phyloP scores from a whole-genome alignment of 2,329 filamentous ascomycete species.

The Hirsutella minnesotensis region DNA sequence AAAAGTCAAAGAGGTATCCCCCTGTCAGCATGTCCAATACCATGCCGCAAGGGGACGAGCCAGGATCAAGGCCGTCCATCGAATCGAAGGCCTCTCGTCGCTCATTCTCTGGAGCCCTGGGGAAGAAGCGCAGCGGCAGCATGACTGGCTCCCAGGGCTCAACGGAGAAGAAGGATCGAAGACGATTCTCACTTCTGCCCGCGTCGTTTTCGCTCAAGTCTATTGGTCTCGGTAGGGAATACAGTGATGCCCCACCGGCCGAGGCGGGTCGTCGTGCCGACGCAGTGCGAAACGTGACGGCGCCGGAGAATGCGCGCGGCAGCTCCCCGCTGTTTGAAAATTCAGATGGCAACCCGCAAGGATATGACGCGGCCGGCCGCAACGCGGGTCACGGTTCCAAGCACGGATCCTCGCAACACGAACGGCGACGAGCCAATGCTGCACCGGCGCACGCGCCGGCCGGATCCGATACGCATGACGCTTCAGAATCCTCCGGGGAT shows the following conservation, averaged over 20 bases:
- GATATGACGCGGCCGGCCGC: constrained; percentile 19
- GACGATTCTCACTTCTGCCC: constrained; percentile 62
- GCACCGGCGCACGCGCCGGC: constrained; percentile 34
- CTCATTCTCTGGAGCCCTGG: constrained; percentile 57
- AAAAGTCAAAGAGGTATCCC: constrained; percentile 65
- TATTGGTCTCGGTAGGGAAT: constrained; percentile 47
- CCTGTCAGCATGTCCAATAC: constrained; percentile 81
- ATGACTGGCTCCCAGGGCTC: constrained; percentile 44
- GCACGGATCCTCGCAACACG: constrained; percentile 26
- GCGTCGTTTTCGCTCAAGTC: constrained; percentile 51
- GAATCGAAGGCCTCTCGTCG: constrained; percentile 57
- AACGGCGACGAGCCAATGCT: constrained; percentile 27
- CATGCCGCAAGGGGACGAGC: constrained; percentile 45
- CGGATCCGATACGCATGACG: constrained; percentile 33
- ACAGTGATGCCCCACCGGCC: constrained; percentile 24
- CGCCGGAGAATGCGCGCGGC: constrained; percentile 21
- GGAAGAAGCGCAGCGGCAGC: constrained; percentile 60
- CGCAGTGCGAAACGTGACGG: constrained; percentile 19
- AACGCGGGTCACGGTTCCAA: constrained; percentile 29
- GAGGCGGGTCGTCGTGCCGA: constrained; percentile 24
- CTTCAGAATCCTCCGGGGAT: constrained; percentile 43
- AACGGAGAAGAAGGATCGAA: constrained; percentile 44
- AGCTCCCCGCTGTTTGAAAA: constrained; percentile 28
- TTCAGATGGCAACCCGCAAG: constrained; percentile 23
- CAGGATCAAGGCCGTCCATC: constrained; percentile 46